These are phyloP conservation scores for Phytopythium delawarense DNA, from an alignment of 352 stramenopile species.

Conservation along the genomic window DNA sequence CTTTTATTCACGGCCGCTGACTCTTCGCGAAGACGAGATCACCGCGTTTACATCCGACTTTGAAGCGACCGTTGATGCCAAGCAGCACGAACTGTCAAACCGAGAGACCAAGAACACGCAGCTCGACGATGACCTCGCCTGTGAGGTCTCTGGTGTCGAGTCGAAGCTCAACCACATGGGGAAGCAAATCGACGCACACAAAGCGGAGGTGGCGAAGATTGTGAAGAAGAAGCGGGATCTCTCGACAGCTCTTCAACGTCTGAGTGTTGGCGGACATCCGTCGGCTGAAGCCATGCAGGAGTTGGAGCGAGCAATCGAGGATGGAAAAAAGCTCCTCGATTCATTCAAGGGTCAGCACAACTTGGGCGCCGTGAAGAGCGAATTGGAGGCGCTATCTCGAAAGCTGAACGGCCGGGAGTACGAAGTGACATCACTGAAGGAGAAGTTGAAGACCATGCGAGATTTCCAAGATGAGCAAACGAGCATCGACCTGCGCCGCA, in stretches of 20 bases:
- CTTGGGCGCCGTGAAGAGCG: constrained; percentile 26
- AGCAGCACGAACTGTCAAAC: background rate
- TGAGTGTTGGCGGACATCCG: constrained; percentile 31
- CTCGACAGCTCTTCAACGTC: constrained; percentile 30
- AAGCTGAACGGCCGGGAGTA: constrained; percentile 38
- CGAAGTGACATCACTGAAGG: constrained; percentile 37
- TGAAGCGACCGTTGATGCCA: constrained; percentile 4
- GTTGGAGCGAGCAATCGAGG: constrained; percentile 36
- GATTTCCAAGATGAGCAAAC: constrained; percentile 43
- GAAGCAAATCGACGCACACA: constrained; percentile 18
- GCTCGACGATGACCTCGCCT: background rate
- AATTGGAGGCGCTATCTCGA: constrained; percentile 41
- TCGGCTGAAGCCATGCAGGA: constrained; percentile 48
- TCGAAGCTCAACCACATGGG: constrained; percentile 44
- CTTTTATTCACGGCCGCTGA: constrained; percentile 48
- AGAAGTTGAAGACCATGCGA: constrained; percentile 54
- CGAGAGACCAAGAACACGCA: background rate
- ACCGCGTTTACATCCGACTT: constrained; percentile 50
- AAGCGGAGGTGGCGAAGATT: constrained; percentile 28
- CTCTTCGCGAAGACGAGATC: constrained; percentile 49
- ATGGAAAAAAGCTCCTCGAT: constrained; percentile 40
- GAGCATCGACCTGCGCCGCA: constrained; percentile 42
- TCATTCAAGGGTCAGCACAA: constrained; percentile 43
- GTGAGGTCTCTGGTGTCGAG: constrained; percentile 18
- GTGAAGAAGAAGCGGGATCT: constrained; percentile 40